A percentile compares a stretch with the other conserved stretches of the same genome.
phyloP scores from a whole-genome alignment of 2,329 filamentous ascomycete species.

The Cryphonectria parasitica region DNA sequence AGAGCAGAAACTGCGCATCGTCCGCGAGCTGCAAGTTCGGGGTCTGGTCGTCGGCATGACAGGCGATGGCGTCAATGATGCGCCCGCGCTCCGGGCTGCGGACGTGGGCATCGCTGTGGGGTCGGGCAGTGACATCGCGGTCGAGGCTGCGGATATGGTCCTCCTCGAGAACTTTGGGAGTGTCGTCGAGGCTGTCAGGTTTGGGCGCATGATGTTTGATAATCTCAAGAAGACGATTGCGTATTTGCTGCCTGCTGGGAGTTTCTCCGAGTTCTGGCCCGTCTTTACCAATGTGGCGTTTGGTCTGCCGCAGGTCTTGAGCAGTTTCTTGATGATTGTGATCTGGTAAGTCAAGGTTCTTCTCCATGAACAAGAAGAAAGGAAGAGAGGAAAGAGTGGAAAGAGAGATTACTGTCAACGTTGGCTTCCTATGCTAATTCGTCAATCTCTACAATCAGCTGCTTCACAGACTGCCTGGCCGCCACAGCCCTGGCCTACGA shows the following conservation, averaged over 20 bases:
- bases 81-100: constrained; percentile 76
- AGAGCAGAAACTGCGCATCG: constrained; percentile 79
- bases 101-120: constrained; percentile 85
- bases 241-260: constrained; percentile 74
- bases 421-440: neutral
- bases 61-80: constrained; percentile 86
- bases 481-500: constrained; percentile 78
- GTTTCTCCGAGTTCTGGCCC: constrained; percentile 77
- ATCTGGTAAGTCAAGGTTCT: constrained; percentile 52
- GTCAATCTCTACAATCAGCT: constrained; percentile 43
- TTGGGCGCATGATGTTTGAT: constrained; percentile 77
- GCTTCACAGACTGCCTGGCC: constrained; percentile 77
- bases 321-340: constrained; percentile 73
- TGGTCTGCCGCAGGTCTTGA: constrained; percentile 73
- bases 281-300: constrained; percentile 74
- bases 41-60: constrained; percentile 78
- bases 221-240: constrained; percentile 78
- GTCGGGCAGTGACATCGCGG: constrained; percentile 79
- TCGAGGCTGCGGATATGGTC: constrained; percentile 81
- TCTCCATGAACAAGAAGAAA: neutral
- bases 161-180: constrained; percentile 75
- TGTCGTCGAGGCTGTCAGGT: constrained; percentile 72
- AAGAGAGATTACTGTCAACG: too few species aligned
- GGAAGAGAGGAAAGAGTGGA: too few species aligned
- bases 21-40: constrained; percentile 71